These are phyloP conservation scores for Aspergillus calidoustus DNA, from an alignment of 2,329 filamentous ascomycete genomes.

Conservation along the genomic window DNA sequence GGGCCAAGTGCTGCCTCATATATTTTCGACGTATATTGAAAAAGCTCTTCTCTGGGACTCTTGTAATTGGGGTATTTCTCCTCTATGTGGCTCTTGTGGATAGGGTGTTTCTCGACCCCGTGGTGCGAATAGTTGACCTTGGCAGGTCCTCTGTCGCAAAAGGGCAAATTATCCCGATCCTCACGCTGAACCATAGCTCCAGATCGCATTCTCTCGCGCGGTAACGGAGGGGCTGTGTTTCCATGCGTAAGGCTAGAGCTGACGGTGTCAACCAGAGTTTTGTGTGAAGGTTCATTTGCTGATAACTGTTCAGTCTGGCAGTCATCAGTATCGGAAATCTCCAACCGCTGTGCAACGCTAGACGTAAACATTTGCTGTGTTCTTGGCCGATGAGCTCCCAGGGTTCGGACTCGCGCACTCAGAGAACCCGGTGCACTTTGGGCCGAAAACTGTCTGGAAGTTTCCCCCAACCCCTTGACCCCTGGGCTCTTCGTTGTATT, in stretches of 20 bases:
- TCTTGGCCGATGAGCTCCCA: constrained; percentile 26
- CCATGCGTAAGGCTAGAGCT: constrained; percentile 1
- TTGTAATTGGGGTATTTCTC: constrained; percentile 14
- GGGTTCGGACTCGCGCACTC: constrained; percentile 20
- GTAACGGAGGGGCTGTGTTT: not conserved
- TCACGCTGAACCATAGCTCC: not conserved
- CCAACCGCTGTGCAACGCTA: constrained; percentile 29
- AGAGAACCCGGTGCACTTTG: constrained; percentile 27
- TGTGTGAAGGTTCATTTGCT: constrained; percentile 2
- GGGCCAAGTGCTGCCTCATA: constrained; percentile 29
- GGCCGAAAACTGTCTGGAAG: constrained; percentile 23
- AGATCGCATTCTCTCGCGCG: not conserved
- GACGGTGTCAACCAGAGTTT: constrained; percentile 7
- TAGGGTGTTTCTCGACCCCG: not conserved
- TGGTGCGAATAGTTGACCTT: not conserved
- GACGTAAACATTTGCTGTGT: constrained; percentile 35
- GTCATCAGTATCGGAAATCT: constrained; percentile 26
- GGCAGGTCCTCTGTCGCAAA: not conserved
- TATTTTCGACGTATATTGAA: constrained; percentile 29
- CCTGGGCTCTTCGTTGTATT: constrained; percentile 27
- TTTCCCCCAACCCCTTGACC: constrained; percentile 21
- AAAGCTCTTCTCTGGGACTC: constrained; percentile 23
- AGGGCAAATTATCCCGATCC: not conserved
- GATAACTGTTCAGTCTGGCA: constrained; percentile 10
- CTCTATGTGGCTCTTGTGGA: not conserved